Evolutionary conservation across 164 flowering plant species (phyloP).

Genomic region (Chloranthus sessilifolius): DNA sequence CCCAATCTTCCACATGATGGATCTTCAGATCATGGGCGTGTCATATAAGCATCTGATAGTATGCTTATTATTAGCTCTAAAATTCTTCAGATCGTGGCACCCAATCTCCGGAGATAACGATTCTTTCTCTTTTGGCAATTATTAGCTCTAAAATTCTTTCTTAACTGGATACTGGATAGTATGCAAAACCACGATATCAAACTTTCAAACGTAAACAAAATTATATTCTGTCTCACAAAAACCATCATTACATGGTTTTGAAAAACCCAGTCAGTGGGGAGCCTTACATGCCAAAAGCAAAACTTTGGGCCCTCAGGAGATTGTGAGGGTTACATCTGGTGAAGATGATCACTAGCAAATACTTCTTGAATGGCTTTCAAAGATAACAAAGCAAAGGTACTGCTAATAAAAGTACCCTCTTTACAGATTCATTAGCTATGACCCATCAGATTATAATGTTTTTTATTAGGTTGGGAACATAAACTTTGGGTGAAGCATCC

Average conservation of each 20-base stretch:
- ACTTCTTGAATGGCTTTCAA: slow-evolving; percentile 39
- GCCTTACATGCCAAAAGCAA: slow-evolving; percentile 36
- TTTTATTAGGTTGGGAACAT: too few relatives aligned
- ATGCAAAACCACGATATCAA: slow-evolving; percentile 39
- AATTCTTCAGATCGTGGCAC: too few relatives aligned
- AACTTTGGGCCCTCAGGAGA: slow-evolving; percentile 22
- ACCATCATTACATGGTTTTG: slow-evolving; percentile 34
- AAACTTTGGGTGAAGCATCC: too few relatives aligned
- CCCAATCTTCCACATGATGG: too few relatives aligned
- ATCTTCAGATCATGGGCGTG: too few relatives aligned
- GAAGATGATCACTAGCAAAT: slow-evolving; percentile 28
- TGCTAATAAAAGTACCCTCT: too few relatives aligned
- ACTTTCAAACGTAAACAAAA: slow-evolving; percentile 15
- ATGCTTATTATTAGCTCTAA: too few relatives aligned
- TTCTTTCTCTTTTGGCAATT: slow-evolving; percentile 75
- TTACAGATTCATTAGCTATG: too few relatives aligned
- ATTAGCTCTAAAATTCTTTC: slow-evolving; percentile 63
- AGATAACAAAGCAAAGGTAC: slow-evolving; percentile 29
- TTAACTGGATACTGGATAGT: slow-evolving; percentile 88
- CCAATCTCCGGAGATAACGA: slow-evolving; percentile 40
- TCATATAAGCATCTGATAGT: too few relatives aligned
- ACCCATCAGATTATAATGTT: too few relatives aligned
- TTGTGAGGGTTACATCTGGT: slow-evolving; percentile 26
- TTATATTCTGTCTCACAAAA: slow-evolving; percentile 29
- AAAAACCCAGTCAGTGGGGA: slow-evolving; percentile 29